phyloP scores from a whole-genome alignment of 2,329 filamentous ascomycete genomes.

The Penicillium paneum region DNA sequence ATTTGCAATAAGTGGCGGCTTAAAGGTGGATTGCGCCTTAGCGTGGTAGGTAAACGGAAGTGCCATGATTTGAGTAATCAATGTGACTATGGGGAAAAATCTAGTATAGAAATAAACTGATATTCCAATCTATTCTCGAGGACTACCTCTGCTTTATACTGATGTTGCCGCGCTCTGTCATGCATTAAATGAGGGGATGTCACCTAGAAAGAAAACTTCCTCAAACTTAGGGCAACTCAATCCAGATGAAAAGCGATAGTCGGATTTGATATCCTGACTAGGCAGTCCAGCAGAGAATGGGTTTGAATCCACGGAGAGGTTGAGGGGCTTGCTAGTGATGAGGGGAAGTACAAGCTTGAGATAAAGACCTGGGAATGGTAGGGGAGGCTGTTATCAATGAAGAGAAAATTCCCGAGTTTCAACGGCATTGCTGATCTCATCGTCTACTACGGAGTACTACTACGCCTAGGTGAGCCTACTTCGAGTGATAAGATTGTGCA shows the following conservation, averaged over 20 bases:
- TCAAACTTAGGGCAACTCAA: neutral
- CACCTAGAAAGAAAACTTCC: neutral
- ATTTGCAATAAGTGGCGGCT: constrained; percentile 64
- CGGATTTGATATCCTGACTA: constrained; percentile 17
- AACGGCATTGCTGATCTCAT: neutral
- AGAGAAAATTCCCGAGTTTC: neutral
- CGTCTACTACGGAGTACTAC: no score
- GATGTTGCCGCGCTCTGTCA: neutral
- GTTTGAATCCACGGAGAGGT: neutral
- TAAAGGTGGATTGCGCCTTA: constrained; percentile 58
- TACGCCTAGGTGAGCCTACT: neutral
- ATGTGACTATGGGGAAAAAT: neutral
- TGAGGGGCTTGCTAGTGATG: constrained; percentile 1
- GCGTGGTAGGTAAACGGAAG: constrained; percentile 52
- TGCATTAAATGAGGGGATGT: constrained; percentile 8
- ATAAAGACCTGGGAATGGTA: neutral
- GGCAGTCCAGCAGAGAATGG: constrained; percentile 7
- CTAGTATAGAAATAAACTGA: neutral
- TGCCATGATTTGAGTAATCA: constrained; percentile 30
- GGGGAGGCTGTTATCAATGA: neutral
- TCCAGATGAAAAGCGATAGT: neutral
- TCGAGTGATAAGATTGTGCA: neutral
- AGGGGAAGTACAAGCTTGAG: constrained; percentile 11
- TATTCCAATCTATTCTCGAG: neutral
- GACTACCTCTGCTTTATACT: neutral